phyloP scores from a whole-genome alignment of 306 rosid species.

The Mimosa pudica region DNA sequence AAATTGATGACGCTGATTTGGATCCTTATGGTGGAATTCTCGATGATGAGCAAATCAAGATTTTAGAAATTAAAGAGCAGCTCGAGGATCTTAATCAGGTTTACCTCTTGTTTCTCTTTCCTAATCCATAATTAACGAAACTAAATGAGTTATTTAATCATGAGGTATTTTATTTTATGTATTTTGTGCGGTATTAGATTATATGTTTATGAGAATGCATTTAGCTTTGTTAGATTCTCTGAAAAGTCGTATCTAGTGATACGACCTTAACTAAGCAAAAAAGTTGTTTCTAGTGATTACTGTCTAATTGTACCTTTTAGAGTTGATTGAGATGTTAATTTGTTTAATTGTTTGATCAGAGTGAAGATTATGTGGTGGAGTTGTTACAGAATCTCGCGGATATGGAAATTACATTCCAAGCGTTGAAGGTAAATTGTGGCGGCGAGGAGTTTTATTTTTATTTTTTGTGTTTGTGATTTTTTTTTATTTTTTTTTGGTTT shows the following conservation, averaged over 20 bases:
- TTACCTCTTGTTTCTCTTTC: background rate
- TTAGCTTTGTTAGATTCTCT: too few relatives aligned
- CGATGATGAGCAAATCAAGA: conserved; percentile 82
- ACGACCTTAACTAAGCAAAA: too few relatives aligned
- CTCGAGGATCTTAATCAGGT: conserved; percentile 88
- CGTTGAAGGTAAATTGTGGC: conserved; percentile 56
- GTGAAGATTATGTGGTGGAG: conserved; percentile 76
- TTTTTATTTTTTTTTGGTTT: background rate
- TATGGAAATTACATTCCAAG: conserved; percentile 97
- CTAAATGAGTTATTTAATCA: too few relatives aligned
- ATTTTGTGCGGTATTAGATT: too few relatives aligned
- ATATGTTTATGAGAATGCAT: too few relatives aligned
- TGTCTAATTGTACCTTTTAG: background rate
- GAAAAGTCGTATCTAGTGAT: too few relatives aligned
- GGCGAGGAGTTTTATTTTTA: background rate
- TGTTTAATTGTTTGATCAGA: conserved; percentile 38
- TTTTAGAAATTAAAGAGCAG: conserved; percentile 80
- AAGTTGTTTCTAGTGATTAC: too few relatives aligned
- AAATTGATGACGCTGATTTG: conserved; percentile 34
- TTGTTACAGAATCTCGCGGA: conserved; percentile 86
- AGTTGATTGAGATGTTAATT: background rate
- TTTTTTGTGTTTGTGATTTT: background rate
- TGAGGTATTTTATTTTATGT: too few relatives aligned
- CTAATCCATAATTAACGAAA: too few relatives aligned
- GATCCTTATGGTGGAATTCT: conserved; percentile 80